A percentile compares a stretch with the other conserved stretches of the same genome.
phyloP scores from a whole-genome alignment of 164 flowering plant species.

The Platanus orientalis region DNA sequence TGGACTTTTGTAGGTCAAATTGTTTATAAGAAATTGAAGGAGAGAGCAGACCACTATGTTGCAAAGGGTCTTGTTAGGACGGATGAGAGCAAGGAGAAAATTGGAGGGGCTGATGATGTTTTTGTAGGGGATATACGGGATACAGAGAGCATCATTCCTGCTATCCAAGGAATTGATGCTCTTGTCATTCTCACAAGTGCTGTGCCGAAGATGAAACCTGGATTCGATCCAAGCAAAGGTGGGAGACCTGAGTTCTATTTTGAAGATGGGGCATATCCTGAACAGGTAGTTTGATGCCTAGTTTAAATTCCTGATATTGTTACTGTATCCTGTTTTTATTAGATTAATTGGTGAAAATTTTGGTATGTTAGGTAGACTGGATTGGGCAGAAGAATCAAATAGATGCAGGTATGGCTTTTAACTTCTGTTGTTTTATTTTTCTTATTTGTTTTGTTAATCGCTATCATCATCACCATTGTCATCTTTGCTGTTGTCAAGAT shows the following conservation, averaged over 20 bases:
- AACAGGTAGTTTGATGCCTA: conserved; percentile 51
- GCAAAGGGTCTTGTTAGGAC: conserved; percentile 87
- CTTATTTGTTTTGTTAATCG: no score
- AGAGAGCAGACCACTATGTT: conserved; percentile 61
- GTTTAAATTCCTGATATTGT: not conserved
- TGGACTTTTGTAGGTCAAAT: conserved; percentile 60
- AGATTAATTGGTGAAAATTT: not conserved
- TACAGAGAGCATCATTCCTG: conserved; percentile 54
- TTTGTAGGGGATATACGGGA: conserved; percentile 85
- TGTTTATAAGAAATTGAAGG: conserved; percentile 82
- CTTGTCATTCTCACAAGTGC: conserved; percentile 94
- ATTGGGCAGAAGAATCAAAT: conserved; percentile 98
- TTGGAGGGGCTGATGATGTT: conserved; percentile 87
- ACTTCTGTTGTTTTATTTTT: not conserved
- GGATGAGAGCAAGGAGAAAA: conserved; percentile 81
- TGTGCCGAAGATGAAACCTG: conserved; percentile 93
- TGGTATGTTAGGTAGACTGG: conserved; percentile 79
- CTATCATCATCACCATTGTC: no score
- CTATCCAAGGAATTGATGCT: conserved; percentile 76
- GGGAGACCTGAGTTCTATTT: conserved; percentile 90
- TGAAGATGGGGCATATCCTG: conserved; percentile 88
- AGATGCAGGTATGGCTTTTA: conserved; percentile 69
- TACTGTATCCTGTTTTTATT: not conserved
- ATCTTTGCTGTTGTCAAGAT: no score
- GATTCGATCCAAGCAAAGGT: conserved; percentile 87